These are phyloP conservation scores for Ceratobasidium sp. DNA, from an alignment of 1,284 basidiomycete species.

Conservation along the genomic window DNA sequence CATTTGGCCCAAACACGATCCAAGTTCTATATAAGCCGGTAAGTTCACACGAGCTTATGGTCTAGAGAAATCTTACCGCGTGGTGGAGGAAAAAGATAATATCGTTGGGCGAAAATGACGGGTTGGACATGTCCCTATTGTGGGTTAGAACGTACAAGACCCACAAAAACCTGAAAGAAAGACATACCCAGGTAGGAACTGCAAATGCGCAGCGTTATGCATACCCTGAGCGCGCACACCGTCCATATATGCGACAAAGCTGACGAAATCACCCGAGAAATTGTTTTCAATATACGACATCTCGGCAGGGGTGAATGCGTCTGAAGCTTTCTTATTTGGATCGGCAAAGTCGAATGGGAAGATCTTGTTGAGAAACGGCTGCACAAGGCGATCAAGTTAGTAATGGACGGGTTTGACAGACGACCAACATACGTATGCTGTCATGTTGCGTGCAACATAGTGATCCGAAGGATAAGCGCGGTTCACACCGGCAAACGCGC, in stretches of 20 bases:
- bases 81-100: slow-evolving; percentile 34
- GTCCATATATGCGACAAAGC: slow-evolving; percentile 40
- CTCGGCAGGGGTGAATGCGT: slow-evolving; percentile 38
- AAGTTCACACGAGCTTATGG: neutral
- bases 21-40: slow-evolving; percentile 4
- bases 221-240: slow-evolving; percentile 42
- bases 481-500: slow-evolving; percentile 34
- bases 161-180: neutral
- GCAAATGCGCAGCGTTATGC: slow-evolving; percentile 45
- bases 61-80: neutral
- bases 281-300: slow-evolving; percentile 11
- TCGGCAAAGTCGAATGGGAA: slow-evolving; percentile 36
- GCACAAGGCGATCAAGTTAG: neutral
- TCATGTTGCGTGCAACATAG: slow-evolving; percentile 31
- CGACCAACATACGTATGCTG: slow-evolving; percentile 5
- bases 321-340: slow-evolving; percentile 29
- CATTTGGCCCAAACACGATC: slow-evolving; percentile 45
- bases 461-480: slow-evolving; percentile 46
- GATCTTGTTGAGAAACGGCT: slow-evolving; percentile 40
- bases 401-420: too few species aligned
- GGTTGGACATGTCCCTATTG: slow-evolving; percentile 43
- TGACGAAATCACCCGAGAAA: slow-evolving; percentile 39
- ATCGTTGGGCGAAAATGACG: slow-evolving; percentile 45
- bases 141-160: neutral
- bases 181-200: slow-evolving; percentile 26